A percentile compares a stretch with the other conserved stretches of the same genome.
These are phyloP conservation scores for Coniochaeta hoffmannii DNA, from an alignment of 2,329 filamentous ascomycete species.

Conservation along the genomic window DNA sequence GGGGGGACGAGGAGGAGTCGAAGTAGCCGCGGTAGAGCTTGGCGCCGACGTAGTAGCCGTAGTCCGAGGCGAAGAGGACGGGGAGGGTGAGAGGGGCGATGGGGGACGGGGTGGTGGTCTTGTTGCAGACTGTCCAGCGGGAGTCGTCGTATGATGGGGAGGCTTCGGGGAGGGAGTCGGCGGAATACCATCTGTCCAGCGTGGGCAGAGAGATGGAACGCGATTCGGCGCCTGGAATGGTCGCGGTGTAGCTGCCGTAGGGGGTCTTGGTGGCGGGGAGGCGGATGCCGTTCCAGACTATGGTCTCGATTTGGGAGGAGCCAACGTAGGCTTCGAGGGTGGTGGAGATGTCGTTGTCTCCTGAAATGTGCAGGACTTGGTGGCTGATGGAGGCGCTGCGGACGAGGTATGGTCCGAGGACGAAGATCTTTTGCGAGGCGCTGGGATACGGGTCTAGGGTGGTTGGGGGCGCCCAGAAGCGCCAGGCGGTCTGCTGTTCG, in stretches of 20 bases:
- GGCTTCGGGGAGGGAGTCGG: conserved; percentile 42
- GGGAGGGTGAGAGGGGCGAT: conserved; percentile 40
- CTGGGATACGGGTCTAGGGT: conserved; percentile 33
- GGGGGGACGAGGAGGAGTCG: conserved; percentile 25
- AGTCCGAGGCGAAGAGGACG: conserved; percentile 46
- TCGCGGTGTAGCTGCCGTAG: conserved; percentile 40
- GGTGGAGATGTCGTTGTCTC: conserved; percentile 57
- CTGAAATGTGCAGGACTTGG: conserved; percentile 45
- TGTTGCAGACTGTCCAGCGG: conserved; percentile 41
- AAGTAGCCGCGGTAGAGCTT: conserved; percentile 48
- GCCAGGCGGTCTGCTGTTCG: conserved; percentile 45
- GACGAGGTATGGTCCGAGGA: conserved; percentile 49
- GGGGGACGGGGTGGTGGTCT: conserved; percentile 36
- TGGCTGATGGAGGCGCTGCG: conserved; percentile 44
- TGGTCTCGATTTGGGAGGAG: conserved; percentile 32
- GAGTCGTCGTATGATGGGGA: conserved; percentile 39
- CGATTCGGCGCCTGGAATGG: conserved; percentile 44
- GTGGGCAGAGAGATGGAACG: conserved; percentile 33
- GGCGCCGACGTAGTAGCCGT: conserved; percentile 42
- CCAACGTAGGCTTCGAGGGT: conserved; percentile 56
- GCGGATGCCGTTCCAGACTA: conserved; percentile 54
- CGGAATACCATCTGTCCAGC: conserved; percentile 38
- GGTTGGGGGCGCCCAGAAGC: conserved; percentile 42
- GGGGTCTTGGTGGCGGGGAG: conserved; percentile 26
- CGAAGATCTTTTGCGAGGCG: conserved; percentile 42